phyloP scores from a whole-genome alignment of 2,329 filamentous ascomycete species.

The Talaromyces piceae region DNA sequence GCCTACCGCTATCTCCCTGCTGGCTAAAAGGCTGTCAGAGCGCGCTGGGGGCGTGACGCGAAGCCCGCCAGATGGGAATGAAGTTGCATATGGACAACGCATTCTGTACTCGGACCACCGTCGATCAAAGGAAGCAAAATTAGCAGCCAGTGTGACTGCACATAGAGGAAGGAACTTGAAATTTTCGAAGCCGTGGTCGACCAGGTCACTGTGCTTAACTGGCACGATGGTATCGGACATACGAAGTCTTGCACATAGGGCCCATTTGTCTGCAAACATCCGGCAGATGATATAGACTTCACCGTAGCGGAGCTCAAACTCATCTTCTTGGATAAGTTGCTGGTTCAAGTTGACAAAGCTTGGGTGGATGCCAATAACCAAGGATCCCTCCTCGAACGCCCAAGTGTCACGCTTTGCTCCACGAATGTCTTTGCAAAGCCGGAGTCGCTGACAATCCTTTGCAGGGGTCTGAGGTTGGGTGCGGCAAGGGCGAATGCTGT shows the following conservation, averaged over 20 bases:
- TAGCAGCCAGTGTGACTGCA: constrained; percentile 25
- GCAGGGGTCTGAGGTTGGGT: constrained; percentile 16
- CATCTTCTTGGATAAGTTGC: constrained; percentile 16
- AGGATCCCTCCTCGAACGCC: constrained; percentile 23
- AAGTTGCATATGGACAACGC: neutral
- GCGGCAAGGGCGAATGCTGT: constrained; percentile 1
- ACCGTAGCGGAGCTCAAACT: constrained; percentile 22
- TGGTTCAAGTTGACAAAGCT: constrained; percentile 16
- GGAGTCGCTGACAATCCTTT: constrained; percentile 16
- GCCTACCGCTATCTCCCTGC: constrained; percentile 15
- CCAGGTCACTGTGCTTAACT: neutral
- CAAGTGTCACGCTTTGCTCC: constrained; percentile 17
- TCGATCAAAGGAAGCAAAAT: constrained; percentile 20
- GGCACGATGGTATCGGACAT: constrained; percentile 12
- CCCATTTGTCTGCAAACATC: constrained; percentile 29
- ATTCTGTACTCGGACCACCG: constrained; percentile 13
- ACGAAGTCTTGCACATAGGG: constrained; percentile 23
- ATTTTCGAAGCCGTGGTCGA: constrained; percentile 6
- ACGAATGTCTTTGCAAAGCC: constrained; percentile 21
- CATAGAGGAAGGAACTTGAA: constrained; percentile 27
- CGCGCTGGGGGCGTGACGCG: constrained; percentile 21
- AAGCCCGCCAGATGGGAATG: constrained; percentile 20
- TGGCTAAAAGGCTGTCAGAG: constrained; percentile 19
- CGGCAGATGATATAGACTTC: constrained; percentile 25
- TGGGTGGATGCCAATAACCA: constrained; percentile 22